Conservation (phyloP, 352 stramenopile species). For the Globisporangium orthogonon region DNA sequence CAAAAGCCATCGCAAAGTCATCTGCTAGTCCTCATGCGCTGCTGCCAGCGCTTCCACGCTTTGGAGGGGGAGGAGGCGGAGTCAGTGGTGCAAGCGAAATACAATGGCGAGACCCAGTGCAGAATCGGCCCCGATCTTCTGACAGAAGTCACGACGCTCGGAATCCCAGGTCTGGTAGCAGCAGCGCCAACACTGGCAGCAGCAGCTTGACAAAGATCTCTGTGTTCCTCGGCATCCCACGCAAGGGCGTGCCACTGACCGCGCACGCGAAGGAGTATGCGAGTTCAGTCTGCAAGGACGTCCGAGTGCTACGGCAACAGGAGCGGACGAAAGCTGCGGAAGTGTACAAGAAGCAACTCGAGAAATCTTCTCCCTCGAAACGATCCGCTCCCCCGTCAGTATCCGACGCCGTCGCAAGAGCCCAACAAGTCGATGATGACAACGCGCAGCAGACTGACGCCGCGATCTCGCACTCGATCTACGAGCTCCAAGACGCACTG, state of each 20-base stretch:
- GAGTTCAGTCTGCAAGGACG: constrained; percentile 34
- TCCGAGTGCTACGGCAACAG: constrained; percentile 33
- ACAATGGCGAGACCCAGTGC: constrained; percentile 39
- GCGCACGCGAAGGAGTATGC: constrained; percentile 34
- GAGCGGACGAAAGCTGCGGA: constrained; percentile 39
- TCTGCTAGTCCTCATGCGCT: not conserved
- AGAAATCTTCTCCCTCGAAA: not conserved
- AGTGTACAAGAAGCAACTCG: constrained; percentile 30
- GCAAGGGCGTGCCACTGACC: constrained; percentile 41
- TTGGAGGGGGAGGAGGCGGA: not conserved
- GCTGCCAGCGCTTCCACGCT: not conserved
- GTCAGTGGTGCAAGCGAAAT: constrained; percentile 3
- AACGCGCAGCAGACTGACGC: constrained; percentile 11
- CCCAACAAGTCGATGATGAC: not conserved
- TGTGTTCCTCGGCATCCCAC: constrained; percentile 30
- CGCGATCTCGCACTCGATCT: constrained; percentile 20
- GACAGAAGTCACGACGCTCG: not conserved
- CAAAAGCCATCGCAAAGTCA: not conserved
- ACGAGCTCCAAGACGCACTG: constrained; percentile 8
- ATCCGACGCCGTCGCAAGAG: not conserved
- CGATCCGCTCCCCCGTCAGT: not conserved
- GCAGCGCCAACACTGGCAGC: not conserved
- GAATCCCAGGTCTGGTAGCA: not conserved
- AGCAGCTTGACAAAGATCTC: constrained; percentile 1
- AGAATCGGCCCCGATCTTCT: constrained; percentile 6